Evolutionary conservation across 1,139 yeast genomes (phyloP).

Genomic region (Kodamaea suecica): DNA sequence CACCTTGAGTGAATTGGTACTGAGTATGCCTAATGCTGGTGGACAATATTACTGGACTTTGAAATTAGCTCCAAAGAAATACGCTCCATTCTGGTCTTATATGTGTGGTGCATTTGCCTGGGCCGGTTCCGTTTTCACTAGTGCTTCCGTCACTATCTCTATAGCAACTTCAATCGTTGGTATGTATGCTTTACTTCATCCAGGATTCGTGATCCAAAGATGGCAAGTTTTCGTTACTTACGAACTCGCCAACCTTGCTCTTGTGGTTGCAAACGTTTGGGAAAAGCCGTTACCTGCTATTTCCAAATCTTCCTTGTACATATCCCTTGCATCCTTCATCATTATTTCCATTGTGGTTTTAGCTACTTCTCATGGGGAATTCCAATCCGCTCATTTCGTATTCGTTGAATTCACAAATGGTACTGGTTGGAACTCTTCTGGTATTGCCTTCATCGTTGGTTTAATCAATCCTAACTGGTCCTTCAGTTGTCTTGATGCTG

Average conservation of each 20-base stretch:
- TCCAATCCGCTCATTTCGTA: conserved; percentile 36
- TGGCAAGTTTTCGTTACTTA: conserved; percentile 55
- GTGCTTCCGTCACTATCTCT: conserved; percentile 52
- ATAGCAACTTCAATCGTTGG: conserved; percentile 50
- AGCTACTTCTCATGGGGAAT: conserved; percentile 36
- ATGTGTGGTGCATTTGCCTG: conserved; percentile 56
- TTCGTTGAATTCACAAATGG: conserved; percentile 36
- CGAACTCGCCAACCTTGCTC: conserved; percentile 30
- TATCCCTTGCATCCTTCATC: conserved; percentile 36
- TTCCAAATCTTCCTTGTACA: conserved; percentile 36
- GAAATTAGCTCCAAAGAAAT: conserved; percentile 49
- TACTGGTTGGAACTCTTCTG: conserved; percentile 42
- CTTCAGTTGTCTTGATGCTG: conserved; percentile 42
- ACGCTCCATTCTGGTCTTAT: conserved; percentile 48
- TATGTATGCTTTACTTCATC: conserved; percentile 46
- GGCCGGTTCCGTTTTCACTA: conserved; percentile 57
- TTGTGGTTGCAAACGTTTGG: conserved; percentile 37
- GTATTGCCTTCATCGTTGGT: conserved; percentile 44
- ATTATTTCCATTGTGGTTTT: conserved; percentile 37
- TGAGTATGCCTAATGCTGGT: conserved; percentile 56
- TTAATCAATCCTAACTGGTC: conserved; percentile 46
- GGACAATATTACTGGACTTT: conserved; percentile 63
- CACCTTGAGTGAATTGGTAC: conserved; percentile 47
- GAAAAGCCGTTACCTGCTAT: conserved; percentile 35
- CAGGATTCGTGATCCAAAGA: conserved; percentile 38